Percentiles rank a stretch among this genome's conserved stretches.
Evolutionary conservation across 2,329 filamentous ascomycete species (phyloP).

Genomic region (Fusarium nisikadoi): DNA sequence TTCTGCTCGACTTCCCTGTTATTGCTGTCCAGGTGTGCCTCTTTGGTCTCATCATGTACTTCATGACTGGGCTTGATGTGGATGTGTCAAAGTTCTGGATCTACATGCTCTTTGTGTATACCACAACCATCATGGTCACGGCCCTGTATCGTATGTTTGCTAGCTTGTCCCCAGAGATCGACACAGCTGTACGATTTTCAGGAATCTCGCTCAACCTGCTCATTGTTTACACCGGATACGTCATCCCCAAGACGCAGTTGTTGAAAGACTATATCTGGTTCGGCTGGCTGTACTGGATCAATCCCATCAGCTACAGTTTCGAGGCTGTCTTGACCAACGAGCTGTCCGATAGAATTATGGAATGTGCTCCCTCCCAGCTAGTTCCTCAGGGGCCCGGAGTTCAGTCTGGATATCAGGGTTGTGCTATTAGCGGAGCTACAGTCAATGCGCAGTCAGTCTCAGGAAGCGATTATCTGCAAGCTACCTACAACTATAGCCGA

Average conservation of each 20-base stretch:
- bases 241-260: slow-evolving; percentile 65
- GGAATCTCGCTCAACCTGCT: slow-evolving; percentile 68
- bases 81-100: slow-evolving; percentile 74
- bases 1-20: slow-evolving; percentile 66
- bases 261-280: slow-evolving; percentile 74
- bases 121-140: slow-evolving; percentile 64
- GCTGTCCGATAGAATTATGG: slow-evolving; percentile 63
- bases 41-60: slow-evolving; percentile 80
- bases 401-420: slow-evolving; percentile 61
- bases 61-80: slow-evolving; percentile 76
- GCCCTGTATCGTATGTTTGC: slow-evolving; percentile 65
- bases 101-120: slow-evolving; percentile 70
- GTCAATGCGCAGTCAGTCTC: slow-evolving; percentile 50
- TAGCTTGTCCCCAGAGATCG: slow-evolving; percentile 66
- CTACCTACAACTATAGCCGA: slow-evolving; percentile 58
- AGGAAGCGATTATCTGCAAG: slow-evolving; percentile 64
- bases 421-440: slow-evolving; percentile 63
- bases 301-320: slow-evolving; percentile 73
- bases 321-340: slow-evolving; percentile 69
- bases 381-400: slow-evolving; percentile 58
- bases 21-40: slow-evolving; percentile 70
- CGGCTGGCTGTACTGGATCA: slow-evolving; percentile 72
- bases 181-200: slow-evolving; percentile 69
- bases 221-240: slow-evolving; percentile 74
- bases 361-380: slow-evolving; percentile 56